Evolutionary conservation across 2,329 filamentous ascomycete species (phyloP).

Genomic region (Rhinocladiella similis): DNA sequence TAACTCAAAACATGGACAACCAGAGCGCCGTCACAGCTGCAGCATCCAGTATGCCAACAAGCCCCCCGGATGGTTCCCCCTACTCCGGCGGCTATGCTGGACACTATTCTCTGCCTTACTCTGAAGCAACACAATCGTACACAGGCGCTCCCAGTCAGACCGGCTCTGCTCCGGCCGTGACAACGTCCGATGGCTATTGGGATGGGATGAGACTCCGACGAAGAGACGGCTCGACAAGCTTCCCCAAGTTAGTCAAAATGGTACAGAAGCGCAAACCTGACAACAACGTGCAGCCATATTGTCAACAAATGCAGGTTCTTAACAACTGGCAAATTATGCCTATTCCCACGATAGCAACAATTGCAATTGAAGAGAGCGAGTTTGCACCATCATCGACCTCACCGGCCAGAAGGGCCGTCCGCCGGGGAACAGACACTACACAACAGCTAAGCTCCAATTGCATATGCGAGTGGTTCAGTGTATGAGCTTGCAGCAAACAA

Average conservation of each 20-base stretch:
- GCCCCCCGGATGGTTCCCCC: conserved; percentile 5
- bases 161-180: conserved; percentile 21
- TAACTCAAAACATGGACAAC: conserved; percentile 51
- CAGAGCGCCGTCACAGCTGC: conserved; percentile 24
- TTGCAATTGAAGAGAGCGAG: conserved; percentile 27
- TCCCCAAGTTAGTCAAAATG: conserved; percentile 64
- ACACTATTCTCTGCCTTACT: background rate
- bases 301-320: conserved; percentile 63
- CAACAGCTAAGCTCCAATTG: conserved; percentile 27
- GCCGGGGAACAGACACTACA: conserved; percentile 6
- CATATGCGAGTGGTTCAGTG: conserved; percentile 29
- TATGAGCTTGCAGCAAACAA: conserved; percentile 6
- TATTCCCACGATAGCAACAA: conserved; percentile 27
- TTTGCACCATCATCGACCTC: conserved; percentile 7
- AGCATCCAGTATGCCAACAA: conserved; percentile 10
- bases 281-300: conserved; percentile 51
- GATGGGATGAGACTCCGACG: conserved; percentile 25
- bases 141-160: conserved; percentile 24
- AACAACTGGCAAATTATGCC: conserved; percentile 49
- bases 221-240: conserved; percentile 29
- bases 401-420: conserved; percentile 1
- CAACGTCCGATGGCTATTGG: conserved; percentile 24
- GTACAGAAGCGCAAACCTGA: conserved; percentile 61
- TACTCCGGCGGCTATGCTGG: background rate
- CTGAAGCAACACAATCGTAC: conserved; percentile 9